Percentiles rank a stretch among this genome's conserved stretches.
Conservation (phyloP, 805 yeast genomes). For the Spathaspora passalidarum region DNA sequence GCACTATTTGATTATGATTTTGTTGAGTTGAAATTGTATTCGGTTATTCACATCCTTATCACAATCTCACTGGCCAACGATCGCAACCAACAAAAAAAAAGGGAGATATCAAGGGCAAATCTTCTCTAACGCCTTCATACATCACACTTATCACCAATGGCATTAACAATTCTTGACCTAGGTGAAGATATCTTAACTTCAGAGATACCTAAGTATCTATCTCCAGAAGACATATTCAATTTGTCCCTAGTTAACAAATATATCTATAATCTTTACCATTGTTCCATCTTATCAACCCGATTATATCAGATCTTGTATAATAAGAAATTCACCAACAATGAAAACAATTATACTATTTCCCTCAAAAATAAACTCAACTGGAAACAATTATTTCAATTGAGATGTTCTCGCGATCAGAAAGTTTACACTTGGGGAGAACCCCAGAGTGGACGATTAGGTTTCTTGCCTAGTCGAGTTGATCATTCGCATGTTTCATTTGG, state of each 20-base stretch:
- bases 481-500: slow-evolving; percentile 15
- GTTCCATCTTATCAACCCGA: slow-evolving; percentile 29
- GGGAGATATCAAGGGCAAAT: background rate
- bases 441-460: slow-evolving; percentile 47
- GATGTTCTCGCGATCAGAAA: slow-evolving; percentile 32
- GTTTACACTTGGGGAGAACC: slow-evolving; percentile 53
- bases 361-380: slow-evolving; percentile 40
- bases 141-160: slow-evolving; percentile 38
- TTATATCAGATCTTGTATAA: slow-evolving; percentile 27
- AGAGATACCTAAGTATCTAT: slow-evolving; percentile 29
- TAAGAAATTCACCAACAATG: slow-evolving; percentile 43
- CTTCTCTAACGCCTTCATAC: background rate
- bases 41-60: too few species aligned
- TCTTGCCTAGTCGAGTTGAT: slow-evolving; percentile 24
- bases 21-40: too few species aligned
- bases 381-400: slow-evolving; percentile 44
- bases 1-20: too few species aligned
- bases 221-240: slow-evolving; percentile 37
- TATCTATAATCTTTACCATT: slow-evolving; percentile 28
- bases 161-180: slow-evolving; percentile 17
- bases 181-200: slow-evolving; percentile 41
- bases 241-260: slow-evolving; percentile 37
- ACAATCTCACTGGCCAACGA: too few species aligned
- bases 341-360: slow-evolving; percentile 38
- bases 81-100: background rate